Base-by-base conservation (phyloP, 1,284 basidiomycete genomes). In the Quambalaria eucalypti region DNA sequence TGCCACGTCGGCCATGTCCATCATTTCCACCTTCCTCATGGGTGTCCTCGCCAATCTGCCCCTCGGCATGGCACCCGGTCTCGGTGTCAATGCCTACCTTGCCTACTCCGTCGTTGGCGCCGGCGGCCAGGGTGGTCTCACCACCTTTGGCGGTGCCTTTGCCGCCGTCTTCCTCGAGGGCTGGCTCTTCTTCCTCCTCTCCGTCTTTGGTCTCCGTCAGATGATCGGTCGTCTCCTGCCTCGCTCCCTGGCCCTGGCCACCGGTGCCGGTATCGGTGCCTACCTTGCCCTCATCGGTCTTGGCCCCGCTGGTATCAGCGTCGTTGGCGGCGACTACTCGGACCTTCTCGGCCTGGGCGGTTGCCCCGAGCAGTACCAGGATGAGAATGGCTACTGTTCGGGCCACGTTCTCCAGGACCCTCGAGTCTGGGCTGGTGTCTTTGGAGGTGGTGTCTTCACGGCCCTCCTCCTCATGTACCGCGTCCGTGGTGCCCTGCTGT, bases 221-320 rank as follows among this genome's bases (percentile, higher is more conserved):
- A 91, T 88, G 89, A 81, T 92, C 25, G 87, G 86, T 12, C 84
- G 89, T 38, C 81, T 90, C 52, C 88, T 92, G 81, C 89, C 89
- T 1, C 86, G 88, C 60, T 90, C 88, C 2, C 82, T 92, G 48
- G 85, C 88, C 36, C 81, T 90, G 59, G 85, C 87, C 9, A 87
- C 89, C 2, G 88, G 88, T 55, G 84, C 86, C 29, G 88, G 89
- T 64, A 91, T 92, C 69, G 89, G 88, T 55, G 73, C 91, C 16
- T 92, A 87, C 78, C 76, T 79, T 10, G 75, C 77, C 40, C 68
- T 80, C 51, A 80, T 79, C 61, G 77, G 78, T 61, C 73, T 80
- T 38, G 68, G 72, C 82, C 84, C 85, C 4, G 79, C 82, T 61
- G 89, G 89, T 62, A 80, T 92, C 9, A 80, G 82, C 54, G 84